phyloP scores from a whole-genome alignment of 352 stramenopile genomes.

The Globisporangium echinulatum region DNA sequence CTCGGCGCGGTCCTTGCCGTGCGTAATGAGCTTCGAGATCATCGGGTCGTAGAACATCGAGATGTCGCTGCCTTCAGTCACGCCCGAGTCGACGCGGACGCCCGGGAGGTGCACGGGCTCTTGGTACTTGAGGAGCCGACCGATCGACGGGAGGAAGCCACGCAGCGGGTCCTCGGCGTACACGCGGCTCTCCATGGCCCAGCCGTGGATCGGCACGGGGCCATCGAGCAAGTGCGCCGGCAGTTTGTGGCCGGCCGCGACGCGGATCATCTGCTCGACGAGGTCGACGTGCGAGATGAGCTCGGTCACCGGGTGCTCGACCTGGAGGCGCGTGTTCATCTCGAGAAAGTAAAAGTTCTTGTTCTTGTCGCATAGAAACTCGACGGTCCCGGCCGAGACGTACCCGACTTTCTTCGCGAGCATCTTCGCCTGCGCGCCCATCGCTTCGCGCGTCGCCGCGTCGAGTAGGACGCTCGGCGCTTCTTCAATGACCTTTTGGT shows the following conservation, averaged over 20 bases:
- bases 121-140: constrained; percentile 90
- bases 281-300: constrained; percentile 91
- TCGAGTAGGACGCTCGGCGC: constrained; percentile 87
- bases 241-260: constrained; percentile 89
- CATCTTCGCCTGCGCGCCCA: constrained; percentile 84
- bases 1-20: constrained; percentile 68
- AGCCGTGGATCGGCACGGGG: constrained; percentile 54
- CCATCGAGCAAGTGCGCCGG: constrained; percentile 73
- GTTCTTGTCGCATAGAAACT: constrained; percentile 95
- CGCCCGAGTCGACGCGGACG: constrained; percentile 90
- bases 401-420: constrained; percentile 93
- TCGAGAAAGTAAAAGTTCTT: constrained; percentile 98
- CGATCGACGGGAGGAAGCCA: constrained; percentile 93
- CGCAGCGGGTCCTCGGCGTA: constrained; percentile 96
- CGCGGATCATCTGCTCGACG: constrained; percentile 94
- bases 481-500: constrained; percentile 98
- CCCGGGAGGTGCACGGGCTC: constrained; percentile 74
- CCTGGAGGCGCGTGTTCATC: constrained; percentile 95
- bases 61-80: constrained; percentile 90
- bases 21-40: constrained; percentile 94
- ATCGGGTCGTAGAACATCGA: constrained; percentile 96
- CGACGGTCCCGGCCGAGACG: constrained; percentile 92
- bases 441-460: constrained; percentile 76
- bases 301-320: constrained; percentile 97
- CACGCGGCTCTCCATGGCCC: constrained; percentile 92